Percentiles rank a stretch among this genome's conserved stretches.
phyloP scores from a whole-genome alignment of 2,329 filamentous ascomycete genomes.

The Chaetomiaceae sp. region DNA sequence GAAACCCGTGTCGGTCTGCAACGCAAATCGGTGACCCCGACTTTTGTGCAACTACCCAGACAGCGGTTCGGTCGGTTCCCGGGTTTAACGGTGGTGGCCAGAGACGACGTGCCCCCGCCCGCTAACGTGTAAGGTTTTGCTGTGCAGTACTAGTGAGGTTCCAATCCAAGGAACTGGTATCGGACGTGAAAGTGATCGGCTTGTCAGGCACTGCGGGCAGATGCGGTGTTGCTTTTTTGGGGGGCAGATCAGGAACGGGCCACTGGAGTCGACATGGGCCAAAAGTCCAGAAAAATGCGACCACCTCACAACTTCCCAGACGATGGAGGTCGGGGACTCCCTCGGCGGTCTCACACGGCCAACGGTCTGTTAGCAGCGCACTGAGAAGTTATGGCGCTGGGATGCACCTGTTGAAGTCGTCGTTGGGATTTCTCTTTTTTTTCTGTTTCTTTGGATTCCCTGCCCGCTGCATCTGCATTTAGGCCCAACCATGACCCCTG shows the following conservation, averaged over 20 bases:
- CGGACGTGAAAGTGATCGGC: background rate
- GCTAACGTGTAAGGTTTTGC: background rate
- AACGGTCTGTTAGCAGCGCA: background rate
- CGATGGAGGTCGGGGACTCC: too few relatives aligned
- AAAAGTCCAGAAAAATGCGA: background rate
- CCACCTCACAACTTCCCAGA: too few relatives aligned
- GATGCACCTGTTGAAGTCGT: conserved; percentile 9
- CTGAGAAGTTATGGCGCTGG: background rate
- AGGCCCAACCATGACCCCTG: conserved; percentile 26
- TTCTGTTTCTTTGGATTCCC: conserved; percentile 16
- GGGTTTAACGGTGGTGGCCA: conserved; percentile 2
- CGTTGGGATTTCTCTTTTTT: conserved; percentile 13
- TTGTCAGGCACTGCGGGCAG: background rate
- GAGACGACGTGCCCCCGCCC: conserved; percentile 7
- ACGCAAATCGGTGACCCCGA: conserved; percentile 5
- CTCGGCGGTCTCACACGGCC: too few relatives aligned
- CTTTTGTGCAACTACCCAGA: conserved; percentile 4
- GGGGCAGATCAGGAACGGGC: background rate
- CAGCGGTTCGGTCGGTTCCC: background rate
- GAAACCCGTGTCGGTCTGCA: background rate
- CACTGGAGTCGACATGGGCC: background rate
- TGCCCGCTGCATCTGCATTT: conserved; percentile 24
- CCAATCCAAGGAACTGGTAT: background rate
- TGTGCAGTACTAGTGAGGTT: background rate
- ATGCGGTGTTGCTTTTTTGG: too few relatives aligned